Evolutionary conservation across 192 early-diverging fungal species (phyloP).

Genomic region (Paraglomus brasilianum): DNA sequence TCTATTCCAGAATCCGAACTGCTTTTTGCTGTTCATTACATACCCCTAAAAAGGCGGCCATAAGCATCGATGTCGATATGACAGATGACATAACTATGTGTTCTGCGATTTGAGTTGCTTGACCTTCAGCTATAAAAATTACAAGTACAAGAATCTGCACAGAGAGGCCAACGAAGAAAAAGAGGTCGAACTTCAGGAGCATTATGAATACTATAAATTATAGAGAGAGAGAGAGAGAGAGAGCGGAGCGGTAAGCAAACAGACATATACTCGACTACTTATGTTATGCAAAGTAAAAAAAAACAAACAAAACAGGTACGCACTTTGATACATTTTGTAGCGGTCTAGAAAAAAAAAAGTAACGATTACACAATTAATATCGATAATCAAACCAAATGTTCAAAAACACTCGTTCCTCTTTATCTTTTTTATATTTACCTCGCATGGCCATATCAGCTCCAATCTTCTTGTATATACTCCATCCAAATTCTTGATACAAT

Average conservation of each 20-base stretch:
- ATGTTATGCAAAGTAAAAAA: conserved; percentile 1
- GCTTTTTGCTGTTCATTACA: too few relatives aligned
- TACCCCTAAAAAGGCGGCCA: conserved; percentile 57
- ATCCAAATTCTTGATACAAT: conserved; percentile 80
- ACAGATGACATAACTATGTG: conserved; percentile 51
- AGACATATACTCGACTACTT: not conserved
- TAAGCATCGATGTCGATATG: conserved; percentile 47
- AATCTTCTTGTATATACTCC: conserved; percentile 83
- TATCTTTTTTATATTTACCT: conserved; percentile 37
- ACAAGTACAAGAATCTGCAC: conserved; percentile 69
- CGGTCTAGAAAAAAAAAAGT: conserved; percentile 18
- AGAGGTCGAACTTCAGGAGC: conserved; percentile 77
- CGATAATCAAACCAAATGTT: not conserved
- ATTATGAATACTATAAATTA: conserved; percentile 65
- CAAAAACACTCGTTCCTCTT: not conserved
- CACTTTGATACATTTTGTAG: conserved; percentile 27
- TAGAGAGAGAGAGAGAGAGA: not conserved
- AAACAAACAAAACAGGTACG: conserved; percentile 2
- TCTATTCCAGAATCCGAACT: not conserved
- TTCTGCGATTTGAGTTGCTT: conserved; percentile 32
- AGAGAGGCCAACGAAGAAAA: conserved; percentile 78
- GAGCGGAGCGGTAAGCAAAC: not conserved
- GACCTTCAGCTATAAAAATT: conserved; percentile 41
- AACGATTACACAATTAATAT: conserved; percentile 9
- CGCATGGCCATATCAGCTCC: conserved; percentile 75